Percentiles rank a stretch among this genome's conserved stretches.
These are phyloP conservation scores for Paramecium sexaurelia DNA, from an alignment of 73 alveolate species.

Conservation along the genomic window DNA sequence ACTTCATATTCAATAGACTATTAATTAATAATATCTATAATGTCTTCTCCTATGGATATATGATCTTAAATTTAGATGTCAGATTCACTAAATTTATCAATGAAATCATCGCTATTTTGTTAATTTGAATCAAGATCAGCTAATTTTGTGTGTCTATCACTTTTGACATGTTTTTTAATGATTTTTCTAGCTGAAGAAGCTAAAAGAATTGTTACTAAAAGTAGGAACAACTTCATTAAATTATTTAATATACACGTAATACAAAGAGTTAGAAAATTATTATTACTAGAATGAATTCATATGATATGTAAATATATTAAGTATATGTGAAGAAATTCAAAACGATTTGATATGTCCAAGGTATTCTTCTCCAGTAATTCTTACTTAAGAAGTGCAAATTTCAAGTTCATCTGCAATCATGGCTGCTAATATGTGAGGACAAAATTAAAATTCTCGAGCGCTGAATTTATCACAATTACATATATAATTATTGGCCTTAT, in stretches of 20 bases:
- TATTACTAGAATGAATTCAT: background rate
- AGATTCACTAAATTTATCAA: background rate
- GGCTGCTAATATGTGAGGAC: slow-evolving; percentile 15
- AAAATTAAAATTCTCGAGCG: background rate
- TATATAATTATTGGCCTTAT: background rate
- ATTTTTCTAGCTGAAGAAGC: background rate
- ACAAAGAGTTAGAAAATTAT: background rate
- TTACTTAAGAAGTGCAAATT: background rate
- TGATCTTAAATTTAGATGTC: background rate
- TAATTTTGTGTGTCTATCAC: background rate
- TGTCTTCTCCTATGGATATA: background rate
- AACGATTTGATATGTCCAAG: background rate
- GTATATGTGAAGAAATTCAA: background rate
- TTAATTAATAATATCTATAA: background rate
- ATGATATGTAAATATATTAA: no score
- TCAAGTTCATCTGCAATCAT: slow-evolving; percentile 1
- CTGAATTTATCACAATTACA: slow-evolving; percentile 6
- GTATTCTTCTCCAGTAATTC: background rate
- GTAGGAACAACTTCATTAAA: background rate
- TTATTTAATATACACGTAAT: background rate
- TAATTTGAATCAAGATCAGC: background rate
- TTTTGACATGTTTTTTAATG: background rate
- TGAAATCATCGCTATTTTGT: background rate
- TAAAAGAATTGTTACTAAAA: background rate
- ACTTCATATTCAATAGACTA: background rate